Evolutionary conservation across 345 rosid species (phyloP), one percentile per base, ranked within the genome.

Genomic region (Clausena lansium): DNA sequence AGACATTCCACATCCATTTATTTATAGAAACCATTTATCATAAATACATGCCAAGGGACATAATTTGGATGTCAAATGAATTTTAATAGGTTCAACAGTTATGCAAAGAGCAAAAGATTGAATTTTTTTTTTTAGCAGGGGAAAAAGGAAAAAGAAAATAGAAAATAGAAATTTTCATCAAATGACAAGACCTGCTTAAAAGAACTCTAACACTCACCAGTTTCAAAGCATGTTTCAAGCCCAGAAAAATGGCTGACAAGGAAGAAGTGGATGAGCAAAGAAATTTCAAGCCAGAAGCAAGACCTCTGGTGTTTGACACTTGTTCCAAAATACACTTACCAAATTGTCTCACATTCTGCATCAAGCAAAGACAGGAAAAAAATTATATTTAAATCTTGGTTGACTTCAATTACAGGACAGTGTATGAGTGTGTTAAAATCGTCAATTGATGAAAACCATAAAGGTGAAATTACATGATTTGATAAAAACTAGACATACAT

Each of bases 251-350:
- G 77, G 89, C 88, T 41, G 79, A 81, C 75, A 92, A 78, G 79
- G 96, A 88, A 80, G 87, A 82, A 74, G 71, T 28, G 32, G 81
- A 67, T 52, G 98, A 96, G 84, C 89, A 90, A 82, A 94, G 95
- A 88, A 94, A 96, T 86, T 94, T 90, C 89, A 96, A 79, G 77
- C 98, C 92, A 84, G 82, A 76, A 80, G 91, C 80, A 78, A 94
- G 98, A 78, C 99, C 98, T 47, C 89, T 83, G 32, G 93, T 92
- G 78, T 84, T 84, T 77, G 99, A 93, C 83, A 96, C 91, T 75
- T 90, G 93, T 78, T 96, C 98, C 90, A 94, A 86, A 83, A 94
- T 86, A 80, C 86, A 83, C 86, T 96, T 96, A 38, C 93, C 94
- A 84, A 90, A 87, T 72, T 94, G 96, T 84, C 99, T 92, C 81